phyloP scores from a whole-genome alignment of 495 filamentous ascomycete species.

The Xylaria cubensis region DNA sequence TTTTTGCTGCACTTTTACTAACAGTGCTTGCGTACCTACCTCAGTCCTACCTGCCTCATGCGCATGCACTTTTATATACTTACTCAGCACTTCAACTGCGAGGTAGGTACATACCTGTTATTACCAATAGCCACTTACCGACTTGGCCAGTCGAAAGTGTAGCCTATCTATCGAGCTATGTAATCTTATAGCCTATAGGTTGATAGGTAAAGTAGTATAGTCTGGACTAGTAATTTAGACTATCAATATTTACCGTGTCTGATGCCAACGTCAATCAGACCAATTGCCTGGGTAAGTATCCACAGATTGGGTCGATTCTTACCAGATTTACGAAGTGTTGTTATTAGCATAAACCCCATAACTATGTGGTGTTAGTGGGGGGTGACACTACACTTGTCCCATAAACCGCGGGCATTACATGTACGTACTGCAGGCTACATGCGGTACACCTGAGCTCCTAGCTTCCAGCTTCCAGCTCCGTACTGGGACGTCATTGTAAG shows the following conservation, averaged over 20 bases:
- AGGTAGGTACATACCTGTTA: background rate
- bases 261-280: background rate
- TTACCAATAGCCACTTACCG: too few relatives aligned
- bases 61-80: background rate
- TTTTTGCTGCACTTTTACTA: background rate
- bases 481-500: slow-evolving; percentile 28
- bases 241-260: background rate
- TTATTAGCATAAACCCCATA: background rate
- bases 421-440: background rate
- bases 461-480: background rate
- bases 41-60: too few relatives aligned
- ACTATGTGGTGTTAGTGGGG: background rate
- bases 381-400: too few relatives aligned
- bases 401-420: background rate
- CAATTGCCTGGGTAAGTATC: too few relatives aligned
- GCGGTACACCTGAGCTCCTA: slow-evolving; percentile 10
- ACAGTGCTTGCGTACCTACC: too few relatives aligned
- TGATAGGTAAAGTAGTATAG: too few relatives aligned
- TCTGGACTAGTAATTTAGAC: too few relatives aligned
- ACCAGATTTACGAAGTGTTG: background rate
- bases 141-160: background rate
- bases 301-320: too few relatives aligned
- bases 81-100: too few relatives aligned
- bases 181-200: too few relatives aligned
- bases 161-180: too few relatives aligned